A percentile compares a stretch with the other conserved stretches of the same genome.
Evolutionary conservation across 306 rosid genomes (phyloP).

Genomic region (Cicer yamashitae): DNA sequence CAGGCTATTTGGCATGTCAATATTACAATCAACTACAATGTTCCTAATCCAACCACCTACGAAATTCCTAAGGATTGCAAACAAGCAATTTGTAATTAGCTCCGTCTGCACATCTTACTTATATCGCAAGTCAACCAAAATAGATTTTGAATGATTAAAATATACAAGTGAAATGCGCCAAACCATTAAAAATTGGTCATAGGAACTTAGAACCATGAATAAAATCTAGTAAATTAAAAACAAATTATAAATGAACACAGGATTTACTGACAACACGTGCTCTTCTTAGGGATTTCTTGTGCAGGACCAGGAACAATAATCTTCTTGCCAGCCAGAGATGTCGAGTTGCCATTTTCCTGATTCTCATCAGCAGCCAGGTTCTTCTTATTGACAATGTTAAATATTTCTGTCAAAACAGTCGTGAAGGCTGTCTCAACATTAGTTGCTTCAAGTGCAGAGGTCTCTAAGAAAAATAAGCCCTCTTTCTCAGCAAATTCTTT

Average conservation of each 20-base stretch:
- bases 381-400: conserved; percentile 85
- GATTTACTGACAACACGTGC: conserved; percentile 71
- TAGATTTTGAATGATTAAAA: conserved; percentile 48
- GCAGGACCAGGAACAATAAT: conserved; percentile 91
- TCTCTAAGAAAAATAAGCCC: conserved; percentile 91
- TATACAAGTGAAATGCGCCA: conserved; percentile 60
- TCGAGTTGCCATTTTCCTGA: conserved; percentile 73
- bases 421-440: conserved; percentile 84
- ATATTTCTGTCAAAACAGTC: conserved; percentile 88
- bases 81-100: conserved; percentile 26
- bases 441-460: conserved; percentile 87
- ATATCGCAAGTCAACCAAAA: conserved; percentile 54
- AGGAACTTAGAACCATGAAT: conserved; percentile 35
- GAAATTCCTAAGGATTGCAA: background rate
- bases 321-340: conserved; percentile 82
- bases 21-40: conserved; percentile 19
- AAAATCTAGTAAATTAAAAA: conserved; percentile 45
- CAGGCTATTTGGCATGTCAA: conserved; percentile 12
- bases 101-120: conserved; percentile 42
- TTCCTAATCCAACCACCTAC: background rate
- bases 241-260: conserved; percentile 38
- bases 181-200: conserved; percentile 55
- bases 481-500: conserved; percentile 94
- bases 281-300: conserved; percentile 82
- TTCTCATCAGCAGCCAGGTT: conserved; percentile 69